Evolutionary conservation across 805 yeast species (phyloP), one percentile per base, ranked within the genome.

Genomic region (Debaryomyces maramus): DNA sequence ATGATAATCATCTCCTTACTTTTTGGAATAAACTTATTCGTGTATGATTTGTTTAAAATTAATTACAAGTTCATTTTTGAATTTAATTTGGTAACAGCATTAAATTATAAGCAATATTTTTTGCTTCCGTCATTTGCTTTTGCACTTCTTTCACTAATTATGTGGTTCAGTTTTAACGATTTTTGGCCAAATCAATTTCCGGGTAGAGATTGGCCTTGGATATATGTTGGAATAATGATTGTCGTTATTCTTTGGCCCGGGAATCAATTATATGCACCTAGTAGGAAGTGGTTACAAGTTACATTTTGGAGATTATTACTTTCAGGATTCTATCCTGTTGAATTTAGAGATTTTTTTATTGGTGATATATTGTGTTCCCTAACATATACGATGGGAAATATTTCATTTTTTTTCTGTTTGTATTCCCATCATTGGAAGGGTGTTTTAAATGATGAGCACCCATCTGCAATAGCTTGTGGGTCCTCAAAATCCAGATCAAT

Each of bases 31-130:
- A 81, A 87, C 56, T 80, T 95, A 55, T 63, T 70, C 40, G 78
- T 83, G 3, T 93, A 96, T 91, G 73, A 81, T 18, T 59, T 64
- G 32, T 83, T 67, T 61, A 85, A 86, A 53, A 83, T 93, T 51
- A 93, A 91, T 60, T 93, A 93, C 60, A 84, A 84, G 53, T 90
- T 93, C 55, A 89, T 93, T 42, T 89, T 93, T 59, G 98, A 93
- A 63, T 83, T 89, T 50, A 81, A 87, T 55, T 76, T 82, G 32
- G 73, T 83, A 27, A 77, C 81, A 23, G 81, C 80, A 10, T 61
- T 88, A 34, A 81, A 86, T 52, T 82, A 65, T 47, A 73, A 78
- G 39, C 85, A 88, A 56, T 85, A 73, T 48, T 68, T 82, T 39
- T 69, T 85, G 10, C 50, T 88, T 16, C 88, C 95, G 0, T 65